Evolutionary conservation across 2,329 filamentous ascomycete genomes (phyloP), one percentile per base, ranked within the genome.

Genomic region (Cucurbitaria berberidis): DNA sequence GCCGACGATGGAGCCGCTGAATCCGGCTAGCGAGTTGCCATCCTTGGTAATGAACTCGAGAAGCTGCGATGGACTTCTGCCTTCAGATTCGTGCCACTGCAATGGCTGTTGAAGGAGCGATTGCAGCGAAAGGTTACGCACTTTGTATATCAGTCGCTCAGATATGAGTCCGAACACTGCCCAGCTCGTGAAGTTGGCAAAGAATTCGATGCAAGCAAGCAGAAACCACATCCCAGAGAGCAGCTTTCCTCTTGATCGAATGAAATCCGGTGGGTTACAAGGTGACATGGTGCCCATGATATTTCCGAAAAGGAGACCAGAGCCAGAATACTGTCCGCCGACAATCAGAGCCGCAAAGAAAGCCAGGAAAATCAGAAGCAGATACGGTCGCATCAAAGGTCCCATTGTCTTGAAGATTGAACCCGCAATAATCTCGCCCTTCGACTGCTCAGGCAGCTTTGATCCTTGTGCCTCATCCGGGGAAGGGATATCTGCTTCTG

Each of bases 41-140:
- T 92, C 89, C 39, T 82, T 84, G 3, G 87, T 91, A 57, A 92
- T 88, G 59, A 87, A 83, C 0, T 85, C 85, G 2, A 91, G 77
- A 5, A 92, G 77, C 10, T 80, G 75, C 0, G 85, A 80, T 0
- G 89, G 86, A 1, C 81, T 86, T 21, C 87, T 82, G 4, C 80
- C 82, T 19, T 84, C 80, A 0, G 86, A 86, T 66, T 90, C 84
- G 63, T 91, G 88, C 88, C 88, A 91, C 53, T 88, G 81, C 42
- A 89, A 75, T 55, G 86, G 85, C 71, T 90, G 87, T 53, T 85
- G 79, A 45, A 89, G 82, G 1, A 90, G 74, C 0, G 87, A 84
- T 2, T 85, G 82, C 67, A 90, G 84, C 0, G 85, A 87, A 1
- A 88, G 72, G 2, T 88, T 81, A 46, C 87, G 81, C 9, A 89